phyloP scores from a whole-genome alignment of 2,329 filamentous ascomycete species.

The Cercospora nicotianae region DNA sequence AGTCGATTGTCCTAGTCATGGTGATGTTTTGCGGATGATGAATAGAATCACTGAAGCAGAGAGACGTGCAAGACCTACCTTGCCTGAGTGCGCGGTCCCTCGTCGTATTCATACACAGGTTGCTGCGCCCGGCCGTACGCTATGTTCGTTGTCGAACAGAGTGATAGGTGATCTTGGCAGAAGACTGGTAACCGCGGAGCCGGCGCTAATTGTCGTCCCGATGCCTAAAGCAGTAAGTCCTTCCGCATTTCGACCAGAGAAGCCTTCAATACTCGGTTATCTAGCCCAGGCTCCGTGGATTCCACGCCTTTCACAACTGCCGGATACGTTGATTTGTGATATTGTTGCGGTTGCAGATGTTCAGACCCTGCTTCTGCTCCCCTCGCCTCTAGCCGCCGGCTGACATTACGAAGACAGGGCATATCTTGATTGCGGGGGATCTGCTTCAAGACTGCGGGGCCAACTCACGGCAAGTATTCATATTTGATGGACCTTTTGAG shows the following conservation, averaged over 20 bases:
- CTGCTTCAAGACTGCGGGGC: not conserved
- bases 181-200: not conserved
- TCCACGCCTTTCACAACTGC: not conserved
- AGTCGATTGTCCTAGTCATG: not conserved
- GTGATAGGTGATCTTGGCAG: not conserved
- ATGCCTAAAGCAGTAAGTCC: not conserved
- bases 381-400: not conserved
- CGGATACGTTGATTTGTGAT: not conserved
- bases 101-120: not conserved
- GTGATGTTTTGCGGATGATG: not conserved
- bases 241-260: not conserved
- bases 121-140: not conserved
- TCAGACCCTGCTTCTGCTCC: not conserved
- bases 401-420: not conserved
- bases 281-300: not conserved
- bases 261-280: not conserved
- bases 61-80: not conserved
- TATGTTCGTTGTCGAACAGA: not conserved
- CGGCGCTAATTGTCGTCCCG: not conserved
- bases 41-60: not conserved
- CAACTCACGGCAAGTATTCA: not conserved
- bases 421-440: not conserved
- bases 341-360: not conserved
- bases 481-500: not conserved
- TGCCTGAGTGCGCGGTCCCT: not conserved